These are phyloP conservation scores for Melastoma candidum DNA, from an alignment of 441 rosid genomes.

Conservation along the genomic window DNA sequence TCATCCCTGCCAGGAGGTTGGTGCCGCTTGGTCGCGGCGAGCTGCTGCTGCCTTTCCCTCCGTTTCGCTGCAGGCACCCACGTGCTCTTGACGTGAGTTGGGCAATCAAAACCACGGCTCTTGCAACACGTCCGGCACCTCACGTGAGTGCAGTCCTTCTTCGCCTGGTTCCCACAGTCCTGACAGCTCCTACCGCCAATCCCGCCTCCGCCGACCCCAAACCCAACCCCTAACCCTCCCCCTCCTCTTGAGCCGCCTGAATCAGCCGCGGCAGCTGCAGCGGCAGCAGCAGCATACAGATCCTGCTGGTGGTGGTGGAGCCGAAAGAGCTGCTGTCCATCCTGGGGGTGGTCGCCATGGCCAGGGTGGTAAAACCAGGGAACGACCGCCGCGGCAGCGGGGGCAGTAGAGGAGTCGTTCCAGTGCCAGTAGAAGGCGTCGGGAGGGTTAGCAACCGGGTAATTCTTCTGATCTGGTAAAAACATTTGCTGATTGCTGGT, in stretches of 20 bases:
- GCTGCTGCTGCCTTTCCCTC: constrained; percentile 51
- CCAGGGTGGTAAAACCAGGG: too few relatives aligned
- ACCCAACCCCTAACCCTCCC: constrained; percentile 5
- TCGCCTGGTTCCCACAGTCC: constrained; percentile 38
- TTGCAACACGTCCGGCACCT: constrained; percentile 92
- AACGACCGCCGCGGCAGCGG: too few relatives aligned
- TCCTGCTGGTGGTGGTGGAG: constrained; percentile 24
- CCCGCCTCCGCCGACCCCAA: neutral
- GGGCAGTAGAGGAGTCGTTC: too few relatives aligned
- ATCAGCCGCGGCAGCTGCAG: constrained; percentile 3
- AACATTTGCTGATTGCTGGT: too few relatives aligned
- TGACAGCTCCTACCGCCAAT: constrained; percentile 50
- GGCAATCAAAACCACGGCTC: constrained; percentile 81
- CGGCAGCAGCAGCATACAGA: constrained; percentile 33
- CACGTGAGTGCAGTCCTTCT: constrained; percentile 72
- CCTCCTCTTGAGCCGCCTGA: constrained; percentile 10
- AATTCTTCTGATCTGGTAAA: too few relatives aligned
- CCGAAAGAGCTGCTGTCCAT: too few relatives aligned
- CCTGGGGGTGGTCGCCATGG: too few relatives aligned
- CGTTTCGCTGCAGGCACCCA: constrained; percentile 90
- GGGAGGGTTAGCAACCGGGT: too few relatives aligned
- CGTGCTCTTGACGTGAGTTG: constrained; percentile 83
- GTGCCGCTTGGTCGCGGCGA: constrained; percentile 21
- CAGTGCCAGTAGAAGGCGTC: too few relatives aligned
- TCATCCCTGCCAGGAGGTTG: neutral